Conservation (phyloP, 495 filamentous ascomycete species). For the Chaetomium fimeti region DNA sequence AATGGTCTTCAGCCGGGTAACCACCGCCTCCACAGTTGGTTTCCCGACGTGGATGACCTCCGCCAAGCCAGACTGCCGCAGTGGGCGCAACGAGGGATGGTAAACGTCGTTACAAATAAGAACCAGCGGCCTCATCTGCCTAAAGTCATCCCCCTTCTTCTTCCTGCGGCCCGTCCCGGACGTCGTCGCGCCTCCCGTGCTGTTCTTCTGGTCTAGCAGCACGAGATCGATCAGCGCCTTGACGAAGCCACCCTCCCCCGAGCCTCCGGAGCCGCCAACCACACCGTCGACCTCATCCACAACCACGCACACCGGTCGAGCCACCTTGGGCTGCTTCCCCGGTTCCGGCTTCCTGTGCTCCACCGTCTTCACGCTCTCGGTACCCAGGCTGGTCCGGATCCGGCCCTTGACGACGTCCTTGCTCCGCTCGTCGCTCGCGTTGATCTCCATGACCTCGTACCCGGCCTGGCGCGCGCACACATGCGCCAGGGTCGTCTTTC, state of each 20-base stretch:
- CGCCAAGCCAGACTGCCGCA: constrained; percentile 75
- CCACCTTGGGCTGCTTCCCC: constrained; percentile 67
- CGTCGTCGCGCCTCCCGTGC: constrained; percentile 39
- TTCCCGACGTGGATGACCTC: constrained; percentile 93
- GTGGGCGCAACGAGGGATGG: constrained; percentile 77
- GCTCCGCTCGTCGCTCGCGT: constrained; percentile 78
- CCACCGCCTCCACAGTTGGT: constrained; percentile 82
- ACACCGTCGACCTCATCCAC: constrained; percentile 97
- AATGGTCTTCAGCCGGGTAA: constrained; percentile 73
- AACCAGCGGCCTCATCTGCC: constrained; percentile 81
- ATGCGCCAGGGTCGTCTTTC: constrained; percentile 95
- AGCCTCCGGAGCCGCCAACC: constrained; percentile 68
- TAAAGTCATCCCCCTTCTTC: constrained; percentile 77
- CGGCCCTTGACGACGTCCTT: constrained; percentile 79
- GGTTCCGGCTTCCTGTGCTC: constrained; percentile 57
- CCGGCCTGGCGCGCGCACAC: constrained; percentile 93
- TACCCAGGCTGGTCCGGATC: constrained; percentile 83
- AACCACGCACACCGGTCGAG: constrained; percentile 84
- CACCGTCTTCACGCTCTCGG: constrained; percentile 85
- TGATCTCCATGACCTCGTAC: constrained; percentile 90
- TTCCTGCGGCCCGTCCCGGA: constrained; percentile 36
- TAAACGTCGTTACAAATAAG: constrained; percentile 98
- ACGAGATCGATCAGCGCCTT: constrained; percentile 92
- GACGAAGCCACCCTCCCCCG: constrained; percentile 81
- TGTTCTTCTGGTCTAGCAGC: constrained; percentile 78